Evolutionary conservation across 306 rosid species (phyloP).

Genomic region (Citrullus mucosospermus): DNA sequence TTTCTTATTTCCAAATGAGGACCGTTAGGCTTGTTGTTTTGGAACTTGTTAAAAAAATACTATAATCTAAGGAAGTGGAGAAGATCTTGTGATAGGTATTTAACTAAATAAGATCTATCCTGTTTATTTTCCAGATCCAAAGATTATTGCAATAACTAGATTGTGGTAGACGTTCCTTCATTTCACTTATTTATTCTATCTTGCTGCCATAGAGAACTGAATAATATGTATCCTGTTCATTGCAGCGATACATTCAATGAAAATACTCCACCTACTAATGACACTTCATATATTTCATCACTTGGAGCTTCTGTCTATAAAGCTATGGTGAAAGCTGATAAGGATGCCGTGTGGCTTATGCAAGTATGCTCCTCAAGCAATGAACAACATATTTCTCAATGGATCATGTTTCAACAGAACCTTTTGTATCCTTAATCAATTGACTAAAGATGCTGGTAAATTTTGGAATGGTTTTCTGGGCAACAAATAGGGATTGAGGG

Average conservation of each 20-base stretch:
- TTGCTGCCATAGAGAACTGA: background rate
- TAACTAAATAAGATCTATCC: background rate
- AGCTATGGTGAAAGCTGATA: constrained; percentile 76
- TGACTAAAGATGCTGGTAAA: background rate
- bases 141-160: background rate
- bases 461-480: background rate
- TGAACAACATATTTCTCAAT: background rate
- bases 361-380: constrained; percentile 55
- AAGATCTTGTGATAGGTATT: background rate
- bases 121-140: background rate
- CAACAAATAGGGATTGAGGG: background rate
- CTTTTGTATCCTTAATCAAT: background rate
- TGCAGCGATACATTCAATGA: constrained; percentile 96
- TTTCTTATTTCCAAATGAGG: background rate
- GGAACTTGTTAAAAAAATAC: background rate
- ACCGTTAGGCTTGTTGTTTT: background rate
- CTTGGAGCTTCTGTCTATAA: constrained; percentile 89
- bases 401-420: background rate
- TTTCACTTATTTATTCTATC: background rate
- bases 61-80: background rate
- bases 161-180: background rate
- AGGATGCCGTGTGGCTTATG: constrained; percentile 98
- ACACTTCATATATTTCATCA: constrained; percentile 56
- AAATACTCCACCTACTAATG: constrained; percentile 75
- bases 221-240: constrained; percentile 2